Evolutionary conservation across 495 filamentous ascomycete genomes (phyloP), one percentile per base, ranked within the genome.

Genomic region (Talaromyces wortmannii): DNA sequence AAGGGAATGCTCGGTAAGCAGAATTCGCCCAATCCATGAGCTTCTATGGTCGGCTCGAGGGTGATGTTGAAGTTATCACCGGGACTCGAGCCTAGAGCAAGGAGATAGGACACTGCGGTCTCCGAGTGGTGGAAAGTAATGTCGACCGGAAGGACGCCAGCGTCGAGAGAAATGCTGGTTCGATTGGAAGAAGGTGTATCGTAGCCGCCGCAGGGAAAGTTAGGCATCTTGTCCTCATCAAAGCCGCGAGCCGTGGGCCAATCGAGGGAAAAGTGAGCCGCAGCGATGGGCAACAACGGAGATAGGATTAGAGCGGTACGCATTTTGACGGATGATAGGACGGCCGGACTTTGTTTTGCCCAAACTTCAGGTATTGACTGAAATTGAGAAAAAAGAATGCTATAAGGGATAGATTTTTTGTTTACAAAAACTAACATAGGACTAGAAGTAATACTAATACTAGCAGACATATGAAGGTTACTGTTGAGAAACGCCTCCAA

Each of bases 221-320:
- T 67, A 55, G 53, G 40, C 52, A 83, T 71, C 4, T 61, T 69
- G 52, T 76, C 73, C 45, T 81, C 77, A 50, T 80, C 63, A 59
- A 78, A 75, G 17, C 82, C 85, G 33, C 81, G 78, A 48, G 73
- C 67, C 7, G 74, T 52, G 2, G 85, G 85, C 57, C 72, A 87
- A 40, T 67, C 59, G 55, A 88, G 78, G 5, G 69, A 61, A 73
- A 87, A 87, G 64, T 88, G 85, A 8, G 85, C 83, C 47, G 73
- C 65, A 16, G 67, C 68, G 31, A 82, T 57, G 48, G 74, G 63
- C 31, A 67, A 58, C 54, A 77, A 63, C 33, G 67, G 32, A 16
- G 63, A 52, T n/a, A 72, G 52, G 51, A 62, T 48, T 23, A 69
- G 55, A 40, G 67, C 36, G 15, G 62, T 30, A 67, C 55, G 45